phyloP scores from a whole-genome alignment of 768 basidiomycete genomes.

The Glaciozyma martinii region DNA sequence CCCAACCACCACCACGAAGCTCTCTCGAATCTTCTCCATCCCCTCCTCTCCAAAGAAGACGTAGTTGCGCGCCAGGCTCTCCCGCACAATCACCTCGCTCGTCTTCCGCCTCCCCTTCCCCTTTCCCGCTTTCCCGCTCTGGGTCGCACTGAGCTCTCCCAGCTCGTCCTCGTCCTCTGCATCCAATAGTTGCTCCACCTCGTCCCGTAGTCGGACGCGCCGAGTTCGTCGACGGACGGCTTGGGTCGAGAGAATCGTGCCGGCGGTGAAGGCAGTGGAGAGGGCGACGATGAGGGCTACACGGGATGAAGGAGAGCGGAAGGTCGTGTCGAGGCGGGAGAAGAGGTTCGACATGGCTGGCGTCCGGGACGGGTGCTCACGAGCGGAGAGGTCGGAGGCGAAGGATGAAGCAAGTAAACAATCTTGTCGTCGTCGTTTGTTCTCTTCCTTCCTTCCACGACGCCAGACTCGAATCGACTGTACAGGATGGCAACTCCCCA shows the following conservation, averaged over 20 bases:
- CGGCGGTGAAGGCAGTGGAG: not conserved
- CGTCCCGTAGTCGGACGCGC: not conserved
- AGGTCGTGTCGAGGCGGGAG: not conserved
- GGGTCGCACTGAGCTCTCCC: not conserved
- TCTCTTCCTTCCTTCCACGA: too few species aligned
- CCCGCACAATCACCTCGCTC: conserved; percentile 65
- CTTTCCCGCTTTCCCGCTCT: not conserved
- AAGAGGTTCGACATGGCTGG: too few species aligned
- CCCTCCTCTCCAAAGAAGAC: conserved; percentile 85
- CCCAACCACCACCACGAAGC: conserved; percentile 78
- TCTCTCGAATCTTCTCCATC: conserved; percentile 65
- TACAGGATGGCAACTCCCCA: too few species aligned
- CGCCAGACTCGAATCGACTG: too few species aligned
- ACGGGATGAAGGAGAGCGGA: not conserved
- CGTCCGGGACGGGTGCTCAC: too few species aligned
- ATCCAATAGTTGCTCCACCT: conserved; percentile 1
- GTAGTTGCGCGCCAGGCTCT: conserved; percentile 88
- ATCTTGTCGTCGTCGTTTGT: too few species aligned
- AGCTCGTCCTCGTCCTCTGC: not conserved
- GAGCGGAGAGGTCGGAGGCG: too few species aligned
- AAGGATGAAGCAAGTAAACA: too few species aligned
- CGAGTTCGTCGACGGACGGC: too few species aligned
- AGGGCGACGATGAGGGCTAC: not conserved
- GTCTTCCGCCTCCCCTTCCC: conserved; percentile 13
- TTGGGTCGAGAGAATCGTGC: not conserved